These are phyloP conservation scores for Mrakia gelida DNA, from an alignment of 768 basidiomycete genomes.

Conservation along the genomic window DNA sequence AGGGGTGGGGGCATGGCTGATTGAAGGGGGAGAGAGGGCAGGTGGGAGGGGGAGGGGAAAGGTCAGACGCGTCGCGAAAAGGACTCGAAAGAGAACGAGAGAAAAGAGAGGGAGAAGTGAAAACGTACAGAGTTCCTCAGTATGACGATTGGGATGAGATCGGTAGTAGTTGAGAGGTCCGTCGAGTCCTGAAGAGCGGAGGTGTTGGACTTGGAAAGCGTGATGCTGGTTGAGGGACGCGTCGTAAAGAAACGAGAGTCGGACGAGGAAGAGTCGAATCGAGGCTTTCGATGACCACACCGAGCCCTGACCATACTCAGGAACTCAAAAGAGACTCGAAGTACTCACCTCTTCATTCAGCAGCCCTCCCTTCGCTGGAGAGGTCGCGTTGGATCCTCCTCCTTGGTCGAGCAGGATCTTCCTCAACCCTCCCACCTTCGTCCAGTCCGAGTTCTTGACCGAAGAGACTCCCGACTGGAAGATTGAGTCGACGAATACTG, in stretches of 20 bases:
- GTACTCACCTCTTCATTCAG: neutral
- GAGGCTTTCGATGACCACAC: neutral
- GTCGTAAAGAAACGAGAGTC: neutral
- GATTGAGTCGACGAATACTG: neutral
- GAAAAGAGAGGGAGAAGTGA: neutral
- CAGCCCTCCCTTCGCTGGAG: neutral
- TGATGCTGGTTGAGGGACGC: neutral
- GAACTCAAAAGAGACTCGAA: too few relatives aligned
- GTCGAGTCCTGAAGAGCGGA: neutral
- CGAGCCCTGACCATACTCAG: too few relatives aligned
- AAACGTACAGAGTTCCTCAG: neutral
- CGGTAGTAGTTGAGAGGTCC: slow-evolving; percentile 11
- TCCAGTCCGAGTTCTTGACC: neutral
- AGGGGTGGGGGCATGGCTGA: neutral
- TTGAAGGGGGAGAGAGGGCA: neutral
- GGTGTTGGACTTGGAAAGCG: neutral
- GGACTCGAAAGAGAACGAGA: neutral
- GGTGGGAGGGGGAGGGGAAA: neutral
- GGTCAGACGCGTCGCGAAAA: neutral
- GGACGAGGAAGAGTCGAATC: neutral
- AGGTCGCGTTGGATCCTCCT: neutral
- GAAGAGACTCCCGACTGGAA: neutral
- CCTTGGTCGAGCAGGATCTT: slow-evolving; percentile 7
- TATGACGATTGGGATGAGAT: neutral
- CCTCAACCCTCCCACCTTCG: neutral